Base-by-base conservation (phyloP, 148 eudicot species). In the Rhododendron molle region DNA sequence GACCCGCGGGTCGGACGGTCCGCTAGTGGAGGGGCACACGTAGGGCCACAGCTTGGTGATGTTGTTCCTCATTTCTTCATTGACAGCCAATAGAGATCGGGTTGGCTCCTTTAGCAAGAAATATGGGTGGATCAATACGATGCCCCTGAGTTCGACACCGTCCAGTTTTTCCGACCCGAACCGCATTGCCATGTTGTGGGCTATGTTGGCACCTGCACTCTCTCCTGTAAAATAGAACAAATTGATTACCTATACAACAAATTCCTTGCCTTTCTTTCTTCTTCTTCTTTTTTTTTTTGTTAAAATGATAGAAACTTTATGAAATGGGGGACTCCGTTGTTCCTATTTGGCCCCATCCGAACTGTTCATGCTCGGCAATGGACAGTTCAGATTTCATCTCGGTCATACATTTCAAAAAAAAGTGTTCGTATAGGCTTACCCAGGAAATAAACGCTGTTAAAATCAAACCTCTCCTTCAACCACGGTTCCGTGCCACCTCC, bases 201-300 rank as follows among this genome's bases (percentile, higher is more conserved):
- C 91, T 18, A 93, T 79, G 30, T 85, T 94, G 28, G 87, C 95
- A 1, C 95, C 96, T 0, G 93, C 85, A n/a, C 95, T 87, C 2
- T 93, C 96, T 10, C 96, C 95, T 1, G 87, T 88, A 86, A 15
- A 54, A 54, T 54, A 54, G n/a, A n/a, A n/a, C n/a, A n/a, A n/a
- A n/a, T n/a, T n/a, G n/a, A n/a, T n/a, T n/a, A n/a, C n/a, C n/a
- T n/a, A n/a, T n/a, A n/a, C n/a, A n/a, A n/a, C n/a, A n/a, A n/a
- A n/a, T n/a, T n/a, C n/a, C n/a, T n/a, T n/a, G n/a, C n/a, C n/a
- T n/a, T n/a, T n/a, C n/a, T n/a, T n/a, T n/a, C n/a, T n/a, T n/a
- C n/a, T n/a, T n/a, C n/a, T n/a, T n/a, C n/a, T n/a, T n/a, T n/a
- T n/a, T n/a, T n/a, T n/a, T n/a, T n/a, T n/a, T n/a, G n/a, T n/a